Evolutionary conservation across 257 asterid species (phyloP).

Genomic region (Gentiana macrophylla): DNA sequence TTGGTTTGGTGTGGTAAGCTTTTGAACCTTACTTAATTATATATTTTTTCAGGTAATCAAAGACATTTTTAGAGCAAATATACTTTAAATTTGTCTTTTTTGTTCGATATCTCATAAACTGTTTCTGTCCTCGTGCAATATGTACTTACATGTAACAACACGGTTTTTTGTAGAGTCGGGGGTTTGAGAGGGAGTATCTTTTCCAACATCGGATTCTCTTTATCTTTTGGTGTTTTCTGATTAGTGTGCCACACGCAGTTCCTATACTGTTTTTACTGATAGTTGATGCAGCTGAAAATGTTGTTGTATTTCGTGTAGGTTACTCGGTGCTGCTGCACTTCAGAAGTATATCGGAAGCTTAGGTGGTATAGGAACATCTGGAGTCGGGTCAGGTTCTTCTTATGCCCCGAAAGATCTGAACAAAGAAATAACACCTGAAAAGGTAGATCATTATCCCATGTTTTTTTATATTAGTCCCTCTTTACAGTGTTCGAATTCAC

Average conservation of each 20-base stretch:
- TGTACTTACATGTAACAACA: too few relatives aligned
- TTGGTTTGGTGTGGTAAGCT: constrained; percentile 80
- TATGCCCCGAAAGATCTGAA: constrained; percentile 75
- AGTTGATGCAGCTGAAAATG: constrained; percentile 4
- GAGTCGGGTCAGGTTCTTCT: constrained; percentile 88
- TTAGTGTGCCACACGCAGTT: not conserved
- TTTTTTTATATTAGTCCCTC: not conserved
- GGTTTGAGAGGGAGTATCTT: not conserved
- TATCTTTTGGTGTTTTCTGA: not conserved
- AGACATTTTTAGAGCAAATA: not conserved
- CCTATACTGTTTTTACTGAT: not conserved
- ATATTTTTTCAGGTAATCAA: not conserved
- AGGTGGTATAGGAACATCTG: constrained; percentile 94
- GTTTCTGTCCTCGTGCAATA: too few relatives aligned
- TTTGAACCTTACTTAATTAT: not conserved
- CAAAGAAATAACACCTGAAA: constrained; percentile 83
- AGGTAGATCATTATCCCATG: constrained; percentile 32
- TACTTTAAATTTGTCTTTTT: too few relatives aligned
- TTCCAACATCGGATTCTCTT: not conserved
- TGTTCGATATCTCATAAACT: too few relatives aligned
- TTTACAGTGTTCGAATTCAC: not conserved
- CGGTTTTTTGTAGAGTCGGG: not conserved
- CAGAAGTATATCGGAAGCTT: constrained; percentile 91
- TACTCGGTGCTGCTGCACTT: constrained; percentile 76
- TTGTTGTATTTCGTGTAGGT: constrained; percentile 31